Evolutionary conservation across 2,329 filamentous ascomycete genomes (phyloP).

Genomic region (Fusarium lateritium): DNA sequence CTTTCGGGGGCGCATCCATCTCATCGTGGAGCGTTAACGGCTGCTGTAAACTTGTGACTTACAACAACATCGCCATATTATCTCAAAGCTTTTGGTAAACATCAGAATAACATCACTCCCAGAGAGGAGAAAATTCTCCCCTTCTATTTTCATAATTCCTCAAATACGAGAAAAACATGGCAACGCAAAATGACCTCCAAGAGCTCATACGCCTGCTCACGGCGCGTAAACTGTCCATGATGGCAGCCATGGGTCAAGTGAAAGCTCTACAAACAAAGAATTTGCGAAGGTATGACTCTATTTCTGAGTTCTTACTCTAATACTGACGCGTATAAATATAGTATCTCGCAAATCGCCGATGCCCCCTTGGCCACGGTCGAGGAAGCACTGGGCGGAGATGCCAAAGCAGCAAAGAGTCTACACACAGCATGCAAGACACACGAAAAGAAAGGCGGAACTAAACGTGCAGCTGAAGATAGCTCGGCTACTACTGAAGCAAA

Average conservation of each 20-base stretch:
- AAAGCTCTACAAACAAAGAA: constrained; percentile 69
- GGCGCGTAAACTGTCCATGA: constrained; percentile 70
- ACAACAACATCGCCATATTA: constrained; percentile 24
- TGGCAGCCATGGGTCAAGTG: constrained; percentile 71
- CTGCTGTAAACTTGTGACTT: constrained; percentile 31
- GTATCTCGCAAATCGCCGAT: constrained; percentile 69
- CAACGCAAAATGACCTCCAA: constrained; percentile 71
- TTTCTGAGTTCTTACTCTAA: rapidly evolving
- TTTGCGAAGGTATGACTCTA: constrained; percentile 65
- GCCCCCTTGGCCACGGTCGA: constrained; percentile 62
- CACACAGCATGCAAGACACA: constrained; percentile 69
- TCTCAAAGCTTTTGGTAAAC: neutral
- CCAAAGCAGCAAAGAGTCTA: constrained; percentile 65
- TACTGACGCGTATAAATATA: constrained; percentile 46
- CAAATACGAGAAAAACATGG: constrained; percentile 58
- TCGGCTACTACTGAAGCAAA: constrained; percentile 44
- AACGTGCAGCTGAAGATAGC: constrained; percentile 50
- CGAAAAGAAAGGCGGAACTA: constrained; percentile 57
- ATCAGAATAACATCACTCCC: no score
- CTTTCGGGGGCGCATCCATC: constrained; percentile 25
- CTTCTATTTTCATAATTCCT: no score
- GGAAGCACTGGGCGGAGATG: constrained; percentile 61
- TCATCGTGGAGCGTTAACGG: constrained; percentile 26
- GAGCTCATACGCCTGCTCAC: constrained; percentile 73
- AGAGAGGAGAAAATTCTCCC: neutral